Conservation (phyloP, 2,329 filamentous ascomycete genomes). For the Fusarium nurragi region DNA sequence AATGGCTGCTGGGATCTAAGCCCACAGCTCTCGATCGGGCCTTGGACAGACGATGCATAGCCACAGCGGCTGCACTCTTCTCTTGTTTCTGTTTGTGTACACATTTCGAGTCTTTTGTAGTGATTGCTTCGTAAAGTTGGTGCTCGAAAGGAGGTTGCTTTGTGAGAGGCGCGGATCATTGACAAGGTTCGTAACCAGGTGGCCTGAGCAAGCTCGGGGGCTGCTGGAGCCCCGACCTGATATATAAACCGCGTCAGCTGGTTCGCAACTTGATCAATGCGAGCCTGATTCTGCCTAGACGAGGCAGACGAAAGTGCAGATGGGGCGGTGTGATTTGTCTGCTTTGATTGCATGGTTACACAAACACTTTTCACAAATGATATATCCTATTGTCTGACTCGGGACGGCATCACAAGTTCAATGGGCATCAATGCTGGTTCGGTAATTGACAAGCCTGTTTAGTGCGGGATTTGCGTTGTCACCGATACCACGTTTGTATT, state of each 20-base stretch:
- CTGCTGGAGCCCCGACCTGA: slow-evolving; percentile 3
- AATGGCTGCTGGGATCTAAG: slow-evolving; percentile 18
- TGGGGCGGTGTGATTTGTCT: slow-evolving; percentile 28
- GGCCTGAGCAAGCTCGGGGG: slow-evolving; percentile 1
- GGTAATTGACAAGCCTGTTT: neutral
- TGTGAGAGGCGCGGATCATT: neutral
- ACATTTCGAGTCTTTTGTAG: slow-evolving; percentile 15
- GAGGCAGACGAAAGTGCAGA: slow-evolving; percentile 25
- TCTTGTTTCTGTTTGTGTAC: slow-evolving; percentile 28
- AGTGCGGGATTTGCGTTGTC: neutral
- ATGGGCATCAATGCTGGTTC: neutral
- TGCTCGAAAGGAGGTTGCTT: neutral
- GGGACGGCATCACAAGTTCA: slow-evolving; percentile 1
- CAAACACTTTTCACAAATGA: slow-evolving; percentile 25
- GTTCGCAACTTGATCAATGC: slow-evolving; percentile 28
- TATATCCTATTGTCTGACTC: neutral
- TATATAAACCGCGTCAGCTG: slow-evolving; percentile 34
- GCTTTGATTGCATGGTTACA: slow-evolving; percentile 15
- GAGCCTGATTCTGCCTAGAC: slow-evolving; percentile 24
- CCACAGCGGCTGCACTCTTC: slow-evolving; percentile 29
- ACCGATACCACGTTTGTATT: neutral
- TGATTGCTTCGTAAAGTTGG: too few species aligned
- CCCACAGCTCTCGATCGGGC: slow-evolving; percentile 24
- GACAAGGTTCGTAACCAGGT: neutral
- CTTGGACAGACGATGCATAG: slow-evolving; percentile 1